These are phyloP conservation scores for Dryas alaskensis DNA, from an alignment of 306 rosid genomes.

Conservation along the genomic window DNA sequence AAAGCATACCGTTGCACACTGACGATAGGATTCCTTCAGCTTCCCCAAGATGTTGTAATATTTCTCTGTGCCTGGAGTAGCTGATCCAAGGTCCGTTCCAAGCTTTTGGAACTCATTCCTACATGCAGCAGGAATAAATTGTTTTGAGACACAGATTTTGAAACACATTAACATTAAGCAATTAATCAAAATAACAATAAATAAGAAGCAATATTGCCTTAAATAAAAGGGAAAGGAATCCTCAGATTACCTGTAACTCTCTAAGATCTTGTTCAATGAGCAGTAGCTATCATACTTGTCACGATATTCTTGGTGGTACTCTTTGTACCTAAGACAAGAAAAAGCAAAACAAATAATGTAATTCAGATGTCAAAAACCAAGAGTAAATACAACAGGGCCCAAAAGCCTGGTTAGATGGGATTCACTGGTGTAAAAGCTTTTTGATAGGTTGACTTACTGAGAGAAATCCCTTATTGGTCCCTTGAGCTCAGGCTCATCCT, in stretches of 20 bases:
- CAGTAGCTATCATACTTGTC: constrained; percentile 81
- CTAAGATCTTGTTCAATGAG: constrained; percentile 83
- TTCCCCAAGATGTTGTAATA: constrained; percentile 51
- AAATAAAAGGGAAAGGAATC: constrained; percentile 5
- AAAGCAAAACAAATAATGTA: neutral
- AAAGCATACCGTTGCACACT: constrained; percentile 59
- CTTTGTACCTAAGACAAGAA: constrained; percentile 58
- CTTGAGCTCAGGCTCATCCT: constrained; percentile 83
- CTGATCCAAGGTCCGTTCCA: constrained; percentile 56
- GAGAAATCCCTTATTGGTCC: constrained; percentile 70
- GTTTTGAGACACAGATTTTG: constrained; percentile 17
- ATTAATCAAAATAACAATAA: constrained; percentile 13
- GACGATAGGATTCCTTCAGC: constrained; percentile 67
- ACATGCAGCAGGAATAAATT: constrained; percentile 23
- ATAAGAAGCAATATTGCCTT: constrained; percentile 5
- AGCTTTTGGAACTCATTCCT: constrained; percentile 70
- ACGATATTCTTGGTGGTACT: constrained; percentile 79
- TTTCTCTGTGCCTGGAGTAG: constrained; percentile 53
- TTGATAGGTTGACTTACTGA: constrained; percentile 61
- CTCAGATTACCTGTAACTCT: constrained; percentile 59
- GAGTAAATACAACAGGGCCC: constrained; percentile 17
- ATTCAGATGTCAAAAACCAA: constrained; percentile 34
- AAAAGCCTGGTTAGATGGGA: constrained; percentile 10
- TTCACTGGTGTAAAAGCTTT: constrained; percentile 18
- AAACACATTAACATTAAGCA: constrained; percentile 17